Evolutionary conservation across 2,329 filamentous ascomycete species (phyloP).

Genomic region (Bertia moriformis): DNA sequence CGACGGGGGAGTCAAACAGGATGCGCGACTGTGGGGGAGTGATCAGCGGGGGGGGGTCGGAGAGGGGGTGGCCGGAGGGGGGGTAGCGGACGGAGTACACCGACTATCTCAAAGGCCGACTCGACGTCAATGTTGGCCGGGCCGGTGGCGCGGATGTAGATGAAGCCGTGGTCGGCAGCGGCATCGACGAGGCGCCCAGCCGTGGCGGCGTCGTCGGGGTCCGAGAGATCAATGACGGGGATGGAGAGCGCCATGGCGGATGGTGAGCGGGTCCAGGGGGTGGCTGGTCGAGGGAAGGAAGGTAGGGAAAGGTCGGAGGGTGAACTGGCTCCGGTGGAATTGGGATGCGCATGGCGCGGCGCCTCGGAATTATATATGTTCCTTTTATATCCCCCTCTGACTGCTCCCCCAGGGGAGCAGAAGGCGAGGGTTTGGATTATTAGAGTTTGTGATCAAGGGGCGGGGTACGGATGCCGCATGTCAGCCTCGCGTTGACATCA

Average conservation of each 20-base stretch:
- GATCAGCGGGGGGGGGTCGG: neutral
- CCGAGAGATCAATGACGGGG: conserved; percentile 70
- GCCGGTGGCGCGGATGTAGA: conserved; percentile 70
- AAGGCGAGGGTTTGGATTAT: neutral
- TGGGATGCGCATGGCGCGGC: no score
- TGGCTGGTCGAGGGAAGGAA: neutral
- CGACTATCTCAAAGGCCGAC: conserved; percentile 60
- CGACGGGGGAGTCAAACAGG: conserved; percentile 57
- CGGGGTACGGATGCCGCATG: no score
- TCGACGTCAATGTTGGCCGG: conserved; percentile 47
- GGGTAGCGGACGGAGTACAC: conserved; percentile 6
- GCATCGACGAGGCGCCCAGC: conserved; percentile 63
- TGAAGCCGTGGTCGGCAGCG: conserved; percentile 70
- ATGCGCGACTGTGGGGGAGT: conserved; percentile 38
- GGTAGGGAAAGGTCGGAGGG: no score
- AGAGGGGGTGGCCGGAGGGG: neutral
- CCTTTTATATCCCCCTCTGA: no score
- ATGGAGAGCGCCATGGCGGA: conserved; percentile 33
- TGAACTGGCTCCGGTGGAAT: no score
- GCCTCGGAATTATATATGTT: no score
- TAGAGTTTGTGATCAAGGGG: neutral
- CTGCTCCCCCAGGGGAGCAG: no score
- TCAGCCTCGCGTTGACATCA: no score
- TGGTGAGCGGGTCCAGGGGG: conserved; percentile 7
- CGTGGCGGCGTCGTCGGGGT: conserved; percentile 31